Conservation (phyloP, 2,329 filamentous ascomycete genomes). For the Aspergillus amoenus region DNA sequence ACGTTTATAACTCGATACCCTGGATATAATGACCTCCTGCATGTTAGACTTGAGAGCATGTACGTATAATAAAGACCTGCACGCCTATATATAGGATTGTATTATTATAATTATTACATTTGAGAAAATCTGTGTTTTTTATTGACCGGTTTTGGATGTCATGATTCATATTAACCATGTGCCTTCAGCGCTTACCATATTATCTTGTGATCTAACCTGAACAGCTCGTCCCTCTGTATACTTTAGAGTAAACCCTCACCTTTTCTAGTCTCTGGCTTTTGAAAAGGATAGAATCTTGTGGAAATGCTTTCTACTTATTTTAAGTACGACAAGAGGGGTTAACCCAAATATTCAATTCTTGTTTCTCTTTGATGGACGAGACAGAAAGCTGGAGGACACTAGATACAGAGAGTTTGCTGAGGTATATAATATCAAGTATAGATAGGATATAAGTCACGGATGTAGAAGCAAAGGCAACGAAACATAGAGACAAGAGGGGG, state of each 20-base stretch:
- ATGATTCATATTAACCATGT: not conserved
- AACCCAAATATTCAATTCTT: not conserved
- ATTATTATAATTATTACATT: not conserved
- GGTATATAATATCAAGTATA: conserved; percentile 16
- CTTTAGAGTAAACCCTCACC: too few relatives aligned
- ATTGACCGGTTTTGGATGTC: not conserved
- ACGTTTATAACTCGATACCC: conserved; percentile 2
- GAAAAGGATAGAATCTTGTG: too few relatives aligned
- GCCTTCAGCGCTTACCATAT: too few relatives aligned
- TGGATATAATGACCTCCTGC: not conserved
- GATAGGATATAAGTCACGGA: not conserved
- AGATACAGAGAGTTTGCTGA: conserved; percentile 16
- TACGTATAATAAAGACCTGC: not conserved
- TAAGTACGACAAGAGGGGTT: not conserved
- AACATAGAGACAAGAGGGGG: conserved; percentile 26
- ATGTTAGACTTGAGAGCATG: not conserved
- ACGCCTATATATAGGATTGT: not conserved
- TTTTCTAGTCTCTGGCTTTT: too few relatives aligned
- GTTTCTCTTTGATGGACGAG: not conserved
- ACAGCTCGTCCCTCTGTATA: too few relatives aligned
- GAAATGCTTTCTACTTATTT: not conserved
- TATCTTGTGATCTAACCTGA: too few relatives aligned
- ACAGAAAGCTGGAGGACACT: not conserved
- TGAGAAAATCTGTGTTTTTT: too few relatives aligned
- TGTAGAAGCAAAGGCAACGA: not conserved